Conservation (phyloP, 2,329 filamentous ascomycete genomes). For the Paraphoma chrysanthemicola region DNA sequence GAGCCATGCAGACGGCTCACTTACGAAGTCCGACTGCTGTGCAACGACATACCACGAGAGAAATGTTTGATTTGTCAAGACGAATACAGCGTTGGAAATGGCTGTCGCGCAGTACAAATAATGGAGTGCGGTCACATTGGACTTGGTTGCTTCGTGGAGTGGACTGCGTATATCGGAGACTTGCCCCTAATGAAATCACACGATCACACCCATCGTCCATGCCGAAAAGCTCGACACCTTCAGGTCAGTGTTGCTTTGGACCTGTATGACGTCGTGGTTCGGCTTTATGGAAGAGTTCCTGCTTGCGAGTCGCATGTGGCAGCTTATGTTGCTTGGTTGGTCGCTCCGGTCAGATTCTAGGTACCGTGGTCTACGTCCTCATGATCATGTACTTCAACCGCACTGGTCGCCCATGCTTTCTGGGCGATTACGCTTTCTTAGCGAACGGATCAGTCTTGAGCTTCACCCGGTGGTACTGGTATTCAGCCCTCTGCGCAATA, state of each 20-base stretch:
- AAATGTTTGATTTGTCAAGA: background rate
- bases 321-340: background rate
- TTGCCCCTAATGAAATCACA: background rate
- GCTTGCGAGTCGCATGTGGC: background rate
- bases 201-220: background rate
- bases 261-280: background rate
- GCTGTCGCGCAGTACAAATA: background rate
- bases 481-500: too few relatives aligned
- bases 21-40: background rate
- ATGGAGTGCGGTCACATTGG: background rate
- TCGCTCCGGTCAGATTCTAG: too few relatives aligned
- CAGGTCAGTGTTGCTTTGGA: background rate
- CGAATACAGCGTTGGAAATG: background rate
- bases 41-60: background rate
- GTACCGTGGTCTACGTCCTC: too few relatives aligned
- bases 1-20: background rate
- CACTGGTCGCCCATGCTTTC: too few relatives aligned
- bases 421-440: too few relatives aligned
- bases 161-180: background rate
- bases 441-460: too few relatives aligned
- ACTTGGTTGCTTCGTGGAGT: background rate
- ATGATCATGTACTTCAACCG: too few relatives aligned
- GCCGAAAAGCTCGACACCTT: background rate
- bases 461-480: too few relatives aligned
- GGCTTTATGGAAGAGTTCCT: background rate